A percentile compares a stretch with the other conserved stretches of the same genome.
These are phyloP conservation scores for Phlyctochytrium planicorne DNA, from an alignment of 192 early-diverging fungal species.

Conservation along the genomic window DNA sequence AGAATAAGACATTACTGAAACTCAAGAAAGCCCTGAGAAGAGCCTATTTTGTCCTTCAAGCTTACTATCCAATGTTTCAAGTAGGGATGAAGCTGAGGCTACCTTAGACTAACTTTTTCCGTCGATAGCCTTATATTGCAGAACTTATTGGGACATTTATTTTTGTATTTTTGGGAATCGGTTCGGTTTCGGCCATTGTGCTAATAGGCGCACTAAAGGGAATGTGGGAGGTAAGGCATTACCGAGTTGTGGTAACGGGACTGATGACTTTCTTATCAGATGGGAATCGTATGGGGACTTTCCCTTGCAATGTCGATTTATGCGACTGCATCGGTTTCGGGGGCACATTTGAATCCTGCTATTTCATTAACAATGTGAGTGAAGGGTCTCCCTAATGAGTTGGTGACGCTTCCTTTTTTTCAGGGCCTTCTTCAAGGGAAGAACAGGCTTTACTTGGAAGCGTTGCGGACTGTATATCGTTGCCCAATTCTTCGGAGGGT, in stretches of 20 bases:
- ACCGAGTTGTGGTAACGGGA: too few relatives aligned
- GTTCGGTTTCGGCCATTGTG: conserved; percentile 16
- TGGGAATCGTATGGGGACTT: conserved; percentile 31
- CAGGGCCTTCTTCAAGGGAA: neutral
- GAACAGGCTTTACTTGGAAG: neutral
- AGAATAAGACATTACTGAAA: neutral
- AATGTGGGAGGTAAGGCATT: neutral
- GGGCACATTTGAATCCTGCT: conserved; percentile 40
- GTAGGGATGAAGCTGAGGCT: neutral
- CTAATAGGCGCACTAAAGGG: conserved; percentile 8
- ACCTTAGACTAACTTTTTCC: too few relatives aligned
- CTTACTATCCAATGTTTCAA: neutral
- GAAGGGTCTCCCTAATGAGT: too few relatives aligned
- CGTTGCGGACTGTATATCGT: conserved; percentile 11
- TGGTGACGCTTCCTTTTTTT: neutral
- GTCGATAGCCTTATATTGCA: conserved; percentile 15
- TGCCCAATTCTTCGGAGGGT: conserved; percentile 34
- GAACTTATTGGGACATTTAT: conserved; percentile 41
- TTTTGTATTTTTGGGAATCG: conserved; percentile 32
- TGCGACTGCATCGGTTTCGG: conserved; percentile 25
- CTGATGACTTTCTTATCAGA: conserved; percentile 10
- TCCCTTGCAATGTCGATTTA: conserved; percentile 36
- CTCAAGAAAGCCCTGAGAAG: neutral
- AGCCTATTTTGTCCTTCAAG: neutral
- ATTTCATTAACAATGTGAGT: conserved; percentile 18